A percentile compares a stretch with the other conserved stretches of the same genome.
phyloP scores from a whole-genome alignment of 345 rosid genomes.

The Alliaria petiolata region DNA sequence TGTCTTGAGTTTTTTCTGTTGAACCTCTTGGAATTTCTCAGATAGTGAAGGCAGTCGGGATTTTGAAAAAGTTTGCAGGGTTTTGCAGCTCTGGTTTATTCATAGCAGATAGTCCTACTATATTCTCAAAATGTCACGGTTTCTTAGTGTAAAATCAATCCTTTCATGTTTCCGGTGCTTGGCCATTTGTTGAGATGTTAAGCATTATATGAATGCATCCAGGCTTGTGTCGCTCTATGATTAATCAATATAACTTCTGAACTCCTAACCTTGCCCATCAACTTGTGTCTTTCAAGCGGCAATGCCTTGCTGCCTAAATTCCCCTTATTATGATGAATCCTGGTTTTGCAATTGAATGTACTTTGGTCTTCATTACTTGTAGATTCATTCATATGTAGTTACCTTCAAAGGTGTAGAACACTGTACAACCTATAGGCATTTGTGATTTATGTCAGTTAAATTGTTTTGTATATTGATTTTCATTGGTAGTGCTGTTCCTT shows the following conservation, averaged over 20 bases:
- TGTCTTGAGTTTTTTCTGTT: not conserved
- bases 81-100: not conserved
- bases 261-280: not conserved
- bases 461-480: not conserved
- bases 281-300: not conserved
- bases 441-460: too few relatives aligned
- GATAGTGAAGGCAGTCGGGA: slow-evolving; percentile 2
- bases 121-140: not conserved
- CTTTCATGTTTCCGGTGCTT: not conserved
- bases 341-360: not conserved
- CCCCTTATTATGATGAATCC: not conserved
- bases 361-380: not conserved
- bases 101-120: too few relatives aligned
- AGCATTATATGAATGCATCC: not conserved
- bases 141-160: not conserved
- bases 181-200: not conserved
- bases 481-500: not conserved
- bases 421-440: not conserved
- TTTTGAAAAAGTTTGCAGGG: not conserved
- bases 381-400: not conserved
- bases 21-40: slow-evolving; percentile 1
- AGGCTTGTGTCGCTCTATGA: not conserved
- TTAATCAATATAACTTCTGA: slow-evolving; percentile 1
- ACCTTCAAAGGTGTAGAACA: not conserved
- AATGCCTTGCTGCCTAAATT: not conserved